Evolutionary conservation across 2,329 filamentous ascomycete genomes (phyloP).

Genomic region (Penicillium sp.): DNA sequence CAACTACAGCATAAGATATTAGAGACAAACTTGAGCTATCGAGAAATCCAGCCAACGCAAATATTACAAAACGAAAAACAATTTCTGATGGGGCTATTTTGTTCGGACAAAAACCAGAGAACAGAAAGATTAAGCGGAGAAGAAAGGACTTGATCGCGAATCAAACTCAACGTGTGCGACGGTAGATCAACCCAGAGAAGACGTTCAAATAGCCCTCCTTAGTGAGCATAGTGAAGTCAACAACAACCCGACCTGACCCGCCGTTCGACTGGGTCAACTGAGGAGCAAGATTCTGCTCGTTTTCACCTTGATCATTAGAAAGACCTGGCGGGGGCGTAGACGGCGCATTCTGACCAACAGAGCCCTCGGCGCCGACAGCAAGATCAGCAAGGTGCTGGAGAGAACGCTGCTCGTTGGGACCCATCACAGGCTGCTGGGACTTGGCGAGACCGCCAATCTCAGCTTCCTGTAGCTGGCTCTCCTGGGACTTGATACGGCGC

Average conservation of each 20-base stretch:
- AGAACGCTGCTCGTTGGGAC: slow-evolving; percentile 46
- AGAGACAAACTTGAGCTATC: not conserved
- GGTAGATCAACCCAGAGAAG: slow-evolving; percentile 39
- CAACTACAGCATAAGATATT: not conserved
- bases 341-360: slow-evolving; percentile 32
- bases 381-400: slow-evolving; percentile 47
- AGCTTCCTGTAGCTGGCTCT: slow-evolving; percentile 33
- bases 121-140: slow-evolving; percentile 1
- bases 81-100: not conserved
- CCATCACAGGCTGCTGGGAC: slow-evolving; percentile 37
- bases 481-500: slow-evolving; percentile 37
- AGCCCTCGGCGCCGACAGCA: slow-evolving; percentile 45
- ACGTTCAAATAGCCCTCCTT: slow-evolving; percentile 46
- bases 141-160: not conserved
- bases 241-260: slow-evolving; percentile 30
- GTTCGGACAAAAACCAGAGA: not conserved
- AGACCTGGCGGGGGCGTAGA: slow-evolving; percentile 30
- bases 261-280: slow-evolving; percentile 27
- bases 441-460: slow-evolving; percentile 16
- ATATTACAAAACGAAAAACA: not conserved
- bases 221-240: slow-evolving; percentile 44
- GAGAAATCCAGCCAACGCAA: not conserved
- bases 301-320: slow-evolving; percentile 27
- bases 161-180: slow-evolving; percentile 27
- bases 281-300: slow-evolving; percentile 29